A percentile compares a stretch with the other conserved stretches of the same genome.
Evolutionary conservation across 805 yeast genomes (phyloP).

Genomic region (Candida nitratophila): DNA sequence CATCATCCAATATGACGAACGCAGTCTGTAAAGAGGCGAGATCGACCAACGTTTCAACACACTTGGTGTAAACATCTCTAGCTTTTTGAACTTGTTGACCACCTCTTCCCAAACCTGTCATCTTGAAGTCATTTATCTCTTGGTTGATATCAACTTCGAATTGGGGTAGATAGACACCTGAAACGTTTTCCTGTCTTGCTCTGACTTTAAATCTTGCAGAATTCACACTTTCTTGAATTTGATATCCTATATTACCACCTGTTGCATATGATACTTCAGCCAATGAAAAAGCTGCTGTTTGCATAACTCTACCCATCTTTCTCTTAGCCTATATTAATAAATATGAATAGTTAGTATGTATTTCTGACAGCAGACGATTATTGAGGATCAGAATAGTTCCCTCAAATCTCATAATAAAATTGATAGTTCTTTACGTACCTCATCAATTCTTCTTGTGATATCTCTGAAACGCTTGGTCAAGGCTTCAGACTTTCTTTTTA

Average conservation of each 20-base stretch:
- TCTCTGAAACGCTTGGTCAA: conserved; percentile 94
- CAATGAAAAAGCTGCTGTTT: conserved; percentile 92
- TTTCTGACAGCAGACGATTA: no score
- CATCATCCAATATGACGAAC: conserved; percentile 92
- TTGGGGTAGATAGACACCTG: conserved; percentile 92
- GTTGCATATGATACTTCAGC: conserved; percentile 98
- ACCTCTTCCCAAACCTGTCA: conserved; percentile 97
- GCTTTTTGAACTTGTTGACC: conserved; percentile 98
- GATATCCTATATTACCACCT: conserved; percentile 92
- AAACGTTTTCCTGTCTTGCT: conserved; percentile 92
- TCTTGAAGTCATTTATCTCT: conserved; percentile 83
- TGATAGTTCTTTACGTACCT: conserved; percentile 28
- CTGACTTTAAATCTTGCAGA: conserved; percentile 84
- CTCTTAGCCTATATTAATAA: conserved; percentile 51
- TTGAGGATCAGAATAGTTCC: no score
- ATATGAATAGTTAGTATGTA: conserved; percentile 3
- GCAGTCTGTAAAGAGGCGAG: conserved; percentile 96
- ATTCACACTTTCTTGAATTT: conserved; percentile 90
- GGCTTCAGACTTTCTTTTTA: conserved; percentile 96
- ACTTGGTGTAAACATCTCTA: conserved; percentile 84
- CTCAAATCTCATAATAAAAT: no score
- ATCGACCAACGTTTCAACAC: conserved; percentile 95
- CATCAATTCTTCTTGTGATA: conserved; percentile 88
- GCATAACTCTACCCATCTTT: conserved; percentile 98
- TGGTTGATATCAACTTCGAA: conserved; percentile 83